Percentiles rank a stretch among this genome's conserved stretches.
phyloP scores from a whole-genome alignment of 805 yeast species.

The Starmerella khaoyaiensis region DNA sequence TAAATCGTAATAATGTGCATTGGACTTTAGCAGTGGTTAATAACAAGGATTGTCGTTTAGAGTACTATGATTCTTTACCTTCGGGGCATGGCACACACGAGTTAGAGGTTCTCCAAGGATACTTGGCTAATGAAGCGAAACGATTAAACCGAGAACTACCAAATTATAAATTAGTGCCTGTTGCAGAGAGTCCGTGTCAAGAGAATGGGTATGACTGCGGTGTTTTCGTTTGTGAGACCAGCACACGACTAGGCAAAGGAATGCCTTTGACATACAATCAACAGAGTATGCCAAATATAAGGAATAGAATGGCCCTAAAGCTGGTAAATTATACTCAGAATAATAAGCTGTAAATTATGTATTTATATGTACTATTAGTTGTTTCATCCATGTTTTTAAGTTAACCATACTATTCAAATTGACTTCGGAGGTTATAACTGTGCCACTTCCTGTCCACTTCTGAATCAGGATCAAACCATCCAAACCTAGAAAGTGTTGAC shows the following conservation, averaged over 20 bases:
- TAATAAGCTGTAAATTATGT: neutral
- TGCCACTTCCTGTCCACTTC: neutral
- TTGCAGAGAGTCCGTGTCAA: constrained; percentile 62
- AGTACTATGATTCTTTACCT: constrained; percentile 65
- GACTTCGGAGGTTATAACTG: neutral
- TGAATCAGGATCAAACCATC: constrained; percentile 3
- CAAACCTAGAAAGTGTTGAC: neutral
- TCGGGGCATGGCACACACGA: constrained; percentile 26
- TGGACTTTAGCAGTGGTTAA: constrained; percentile 85
- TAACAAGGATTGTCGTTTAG: constrained; percentile 42
- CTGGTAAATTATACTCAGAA: constrained; percentile 8
- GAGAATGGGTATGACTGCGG: constrained; percentile 91
- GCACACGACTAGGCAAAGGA: constrained; percentile 45
- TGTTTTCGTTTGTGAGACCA: constrained; percentile 74
- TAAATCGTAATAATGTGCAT: constrained; percentile 71
- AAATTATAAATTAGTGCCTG: constrained; percentile 21
- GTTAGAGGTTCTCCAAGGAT: constrained; percentile 41
- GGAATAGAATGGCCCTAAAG: constrained; percentile 50
- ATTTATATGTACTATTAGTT: neutral
- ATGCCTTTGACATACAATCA: constrained; percentile 44
- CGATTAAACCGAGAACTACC: constrained; percentile 31
- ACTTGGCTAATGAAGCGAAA: constrained; percentile 55
- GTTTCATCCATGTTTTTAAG: neutral
- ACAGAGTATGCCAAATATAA: constrained; percentile 51
- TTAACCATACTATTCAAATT: neutral